Evolutionary conservation across 1,139 yeast genomes (phyloP).

Genomic region (Petasospora rhodanensis): DNA sequence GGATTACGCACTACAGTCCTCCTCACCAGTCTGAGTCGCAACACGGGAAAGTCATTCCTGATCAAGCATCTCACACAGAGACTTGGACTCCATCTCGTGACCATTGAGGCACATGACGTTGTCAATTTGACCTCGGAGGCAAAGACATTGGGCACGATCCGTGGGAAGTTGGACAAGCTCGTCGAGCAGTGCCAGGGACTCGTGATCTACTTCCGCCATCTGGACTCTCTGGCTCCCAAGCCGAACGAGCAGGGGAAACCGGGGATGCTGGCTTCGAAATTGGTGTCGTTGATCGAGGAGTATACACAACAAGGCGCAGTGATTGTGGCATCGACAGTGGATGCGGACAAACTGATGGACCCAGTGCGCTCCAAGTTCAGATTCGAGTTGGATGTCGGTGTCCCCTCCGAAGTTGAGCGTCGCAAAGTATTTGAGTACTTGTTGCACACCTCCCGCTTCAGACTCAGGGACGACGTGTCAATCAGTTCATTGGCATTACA

Average conservation of each 20-base stretch:
- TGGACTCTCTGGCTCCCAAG: constrained; percentile 69
- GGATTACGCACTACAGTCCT: constrained; percentile 59
- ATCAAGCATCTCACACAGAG: constrained; percentile 51
- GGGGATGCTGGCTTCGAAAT: constrained; percentile 52
- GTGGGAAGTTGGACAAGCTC: constrained; percentile 70
- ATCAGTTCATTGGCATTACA: constrained; percentile 64
- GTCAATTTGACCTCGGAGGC: constrained; percentile 66
- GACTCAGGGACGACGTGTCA: constrained; percentile 50
- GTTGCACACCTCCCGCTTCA: constrained; percentile 26
- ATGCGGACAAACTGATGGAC: constrained; percentile 66
- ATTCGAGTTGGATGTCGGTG: constrained; percentile 72
- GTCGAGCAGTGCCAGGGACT: constrained; percentile 40
- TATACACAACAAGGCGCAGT: constrained; percentile 44
- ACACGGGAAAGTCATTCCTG: constrained; percentile 73
- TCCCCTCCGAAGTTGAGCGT: constrained; percentile 79
- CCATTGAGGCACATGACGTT: constrained; percentile 64
- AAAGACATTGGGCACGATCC: constrained; percentile 72
- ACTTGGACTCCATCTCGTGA: constrained; percentile 65
- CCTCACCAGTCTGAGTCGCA: constrained; percentile 65
- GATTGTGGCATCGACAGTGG: constrained; percentile 67
- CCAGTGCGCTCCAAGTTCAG: constrained; percentile 63
- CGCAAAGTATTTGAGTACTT: constrained; percentile 53
- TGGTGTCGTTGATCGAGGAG: constrained; percentile 56
- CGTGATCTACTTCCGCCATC: constrained; percentile 61
- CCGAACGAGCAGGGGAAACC: constrained; percentile 44